Evolutionary conservation across 1,284 basidiomycete genomes (phyloP), one percentile per base, ranked within the genome.

Genomic region (Malassezia restricta): DNA sequence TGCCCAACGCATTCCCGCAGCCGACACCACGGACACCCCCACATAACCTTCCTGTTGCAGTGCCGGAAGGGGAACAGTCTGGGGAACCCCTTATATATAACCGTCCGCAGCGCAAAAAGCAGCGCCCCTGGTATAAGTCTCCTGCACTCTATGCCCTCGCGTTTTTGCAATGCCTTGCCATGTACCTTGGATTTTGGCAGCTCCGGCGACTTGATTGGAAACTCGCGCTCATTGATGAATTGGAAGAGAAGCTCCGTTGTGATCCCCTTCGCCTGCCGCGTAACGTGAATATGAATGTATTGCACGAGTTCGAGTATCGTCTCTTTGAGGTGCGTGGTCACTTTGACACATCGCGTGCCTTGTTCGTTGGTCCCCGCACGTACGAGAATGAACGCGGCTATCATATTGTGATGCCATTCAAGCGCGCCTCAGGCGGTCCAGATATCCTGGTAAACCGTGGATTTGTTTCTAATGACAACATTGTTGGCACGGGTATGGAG

Each of bases 101-200:
- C 17, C 53, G 53, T 5, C 53, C 53, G n/a, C 47, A 50, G 37
- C 33, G 24, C 11, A 20, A 17, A 20, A 30, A 40, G 12, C 24
- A 29, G 12, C 45, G 38, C 20, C 57, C 63, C 2, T 70, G 67
- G 69, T 71, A 69, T 53, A 52, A 51, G 6, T 64, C 64, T 5
- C 69, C 69, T 3, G 56, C 59, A 5, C 60, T 63, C 4, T 58
- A 90, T 15, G 75, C 92, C 9, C 78, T 94, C 47, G 87, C 86
- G 24, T 79, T 86, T 62, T 86, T 95, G 56, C 92, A 92, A 0
- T 76, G 96, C 57, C 82, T 94, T 64, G 89, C 89, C 0, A 88
- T 91, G 61, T 84, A 79, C n/a, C 78, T 98, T 54, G 92, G 92
- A 17, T 83, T 84, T 32, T 98, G 92, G 94, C 92, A 99, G 71